A percentile compares a stretch with the other conserved stretches of the same genome.
These are phyloP conservation scores for Phaffia tasmanica DNA, from an alignment of 768 basidiomycete genomes.

Conservation along the genomic window DNA sequence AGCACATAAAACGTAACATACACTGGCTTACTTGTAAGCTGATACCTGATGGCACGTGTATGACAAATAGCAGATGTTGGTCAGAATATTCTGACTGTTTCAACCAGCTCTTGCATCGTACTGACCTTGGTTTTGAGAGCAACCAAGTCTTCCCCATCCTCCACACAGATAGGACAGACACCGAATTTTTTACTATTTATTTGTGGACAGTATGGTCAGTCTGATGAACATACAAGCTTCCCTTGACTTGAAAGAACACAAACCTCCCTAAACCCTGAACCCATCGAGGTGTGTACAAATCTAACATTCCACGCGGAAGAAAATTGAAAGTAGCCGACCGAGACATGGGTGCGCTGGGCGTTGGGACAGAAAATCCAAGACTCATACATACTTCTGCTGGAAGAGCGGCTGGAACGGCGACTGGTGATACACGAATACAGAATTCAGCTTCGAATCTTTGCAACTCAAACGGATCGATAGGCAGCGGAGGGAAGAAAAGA, in stretches of 20 bases:
- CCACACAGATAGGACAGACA: constrained; percentile 9
- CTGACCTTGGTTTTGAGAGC: constrained; percentile 11
- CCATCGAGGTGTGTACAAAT: constrained; percentile 16
- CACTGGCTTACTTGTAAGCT: not conserved
- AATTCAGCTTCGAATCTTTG: not conserved
- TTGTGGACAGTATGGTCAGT: not conserved
- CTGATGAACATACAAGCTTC: not conserved
- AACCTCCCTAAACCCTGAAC: constrained; percentile 7
- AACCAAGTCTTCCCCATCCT: not conserved
- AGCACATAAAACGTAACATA: not conserved
- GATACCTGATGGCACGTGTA: not conserved
- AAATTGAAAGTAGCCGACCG: not conserved
- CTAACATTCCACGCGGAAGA: not conserved
- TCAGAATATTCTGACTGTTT: no score
- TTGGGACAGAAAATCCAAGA: not conserved
- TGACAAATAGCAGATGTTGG: not conserved
- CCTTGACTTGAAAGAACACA: not conserved
- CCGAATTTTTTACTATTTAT: constrained; percentile 1
- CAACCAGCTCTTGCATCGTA: no score
- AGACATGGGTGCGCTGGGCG: no score
- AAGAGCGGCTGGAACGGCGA: constrained; percentile 11
- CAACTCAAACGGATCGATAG: not conserved
- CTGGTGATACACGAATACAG: not conserved
- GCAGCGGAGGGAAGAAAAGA: no score
- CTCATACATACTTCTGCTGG: not conserved